Evolutionary conservation across 176 grass and related monocot genomes (phyloP).

Genomic region (Carex scoparia): DNA sequence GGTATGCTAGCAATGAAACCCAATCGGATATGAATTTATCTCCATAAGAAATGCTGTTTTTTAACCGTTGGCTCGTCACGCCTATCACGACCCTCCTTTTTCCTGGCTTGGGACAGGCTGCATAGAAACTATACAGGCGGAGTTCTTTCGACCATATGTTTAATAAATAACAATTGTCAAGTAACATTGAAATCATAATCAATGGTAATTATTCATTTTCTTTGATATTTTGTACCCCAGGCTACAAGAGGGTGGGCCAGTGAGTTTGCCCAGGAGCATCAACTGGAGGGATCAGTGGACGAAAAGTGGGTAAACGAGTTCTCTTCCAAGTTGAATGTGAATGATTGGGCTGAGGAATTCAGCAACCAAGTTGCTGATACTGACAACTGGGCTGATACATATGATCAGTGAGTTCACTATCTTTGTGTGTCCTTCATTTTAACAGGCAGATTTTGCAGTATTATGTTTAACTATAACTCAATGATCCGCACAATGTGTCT

Average conservation of each 20-base stretch:
- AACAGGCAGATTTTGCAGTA: background rate
- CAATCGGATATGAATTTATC: too few relatives aligned
- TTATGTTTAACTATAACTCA: background rate
- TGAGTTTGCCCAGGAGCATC: slow-evolving; percentile 72
- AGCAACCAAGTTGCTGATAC: slow-evolving; percentile 20
- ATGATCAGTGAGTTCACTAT: slow-evolving; percentile 23
- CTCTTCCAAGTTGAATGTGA: slow-evolving; percentile 76
- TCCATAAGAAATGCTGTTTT: too few relatives aligned
- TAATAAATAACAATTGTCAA: background rate
- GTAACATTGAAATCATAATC: background rate
- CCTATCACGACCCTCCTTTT: too few relatives aligned
- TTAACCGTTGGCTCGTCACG: too few relatives aligned
- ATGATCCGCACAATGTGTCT: background rate
- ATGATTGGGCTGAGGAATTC: slow-evolving; percentile 90
- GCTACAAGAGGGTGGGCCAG: slow-evolving; percentile 71
- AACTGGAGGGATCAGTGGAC: slow-evolving; percentile 44
- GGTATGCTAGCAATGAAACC: too few relatives aligned
- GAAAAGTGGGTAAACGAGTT: slow-evolving; percentile 89
- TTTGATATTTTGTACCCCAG: slow-evolving; percentile 36
- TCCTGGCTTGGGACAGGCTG: too few relatives aligned
- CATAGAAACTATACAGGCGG: too few relatives aligned
- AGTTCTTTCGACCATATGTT: background rate
- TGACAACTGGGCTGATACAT: slow-evolving; percentile 25
- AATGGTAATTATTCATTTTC: background rate
- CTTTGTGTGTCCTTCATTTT: slow-evolving; percentile 1